Base-by-base conservation (phyloP, 2,329 filamentous ascomycete species). In the Anthostomella pinea region DNA sequence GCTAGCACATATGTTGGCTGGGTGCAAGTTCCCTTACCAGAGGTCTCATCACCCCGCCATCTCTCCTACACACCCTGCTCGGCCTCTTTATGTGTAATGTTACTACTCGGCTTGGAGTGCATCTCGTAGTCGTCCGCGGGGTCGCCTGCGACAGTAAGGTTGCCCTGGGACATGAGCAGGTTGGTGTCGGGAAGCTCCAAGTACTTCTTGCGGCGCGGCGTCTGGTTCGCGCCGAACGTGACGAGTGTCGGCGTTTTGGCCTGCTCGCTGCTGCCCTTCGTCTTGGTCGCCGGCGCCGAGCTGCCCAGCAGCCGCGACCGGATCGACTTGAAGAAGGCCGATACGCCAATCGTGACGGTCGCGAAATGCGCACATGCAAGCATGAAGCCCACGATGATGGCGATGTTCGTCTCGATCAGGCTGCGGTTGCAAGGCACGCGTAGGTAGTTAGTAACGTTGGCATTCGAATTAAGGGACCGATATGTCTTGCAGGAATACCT, bases 331-430 rank as follows among this genome's bases (percentile, higher is more conserved):
- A 36, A 36, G 21, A 36, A 36, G 34, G 7, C 11, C 8, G 37
- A 35, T n/a, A n/a, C 26, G 10, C 33, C 33, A 16, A 35, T 35
- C 15, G 24, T 35, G 4, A 5, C 17, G 13, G 24, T 28, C 16
- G 31, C 20, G 26, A 39, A 5, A 5, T 19, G 14, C 14, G 39
- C 35, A 35, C 41, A 41, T 9, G 45, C 42, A 17, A 43, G 45
- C 19, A 45, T 41, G n/a, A 27, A 48, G 10, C 43, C 35, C 13
- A 46, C 43, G 16, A 50, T 40, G 22, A 50, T 23, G 31, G 47
- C 47, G 10, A 48, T 30, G 18, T 41, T 46, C 21, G 23, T 39
- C 21, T 50, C 47, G 20, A 42, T 23, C 9, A 48, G 25, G 13
- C 47, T 50, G 31, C 6, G 16, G 11, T 28, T 16, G 11, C 6